Evolutionary conservation across 2,329 filamentous ascomycete species (phyloP).

Genomic region (Aspergillus arachidicola): DNA sequence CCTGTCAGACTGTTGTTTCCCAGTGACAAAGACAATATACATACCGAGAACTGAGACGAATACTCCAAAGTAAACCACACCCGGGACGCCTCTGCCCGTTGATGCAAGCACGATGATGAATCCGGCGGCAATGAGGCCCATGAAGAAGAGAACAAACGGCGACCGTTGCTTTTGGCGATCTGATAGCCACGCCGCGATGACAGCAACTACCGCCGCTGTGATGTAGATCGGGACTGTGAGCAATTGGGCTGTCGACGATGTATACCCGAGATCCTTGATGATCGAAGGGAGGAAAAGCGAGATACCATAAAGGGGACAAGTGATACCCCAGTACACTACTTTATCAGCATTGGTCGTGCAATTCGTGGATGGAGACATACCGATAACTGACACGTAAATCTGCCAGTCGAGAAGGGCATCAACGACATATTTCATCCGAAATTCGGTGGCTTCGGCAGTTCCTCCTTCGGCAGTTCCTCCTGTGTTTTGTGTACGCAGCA

Average conservation of each 20-base stretch:
- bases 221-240: conserved; percentile 47
- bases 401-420: conserved; percentile 47
- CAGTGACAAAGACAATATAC: conserved; percentile 6
- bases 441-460: conserved; percentile 34
- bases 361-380: conserved; percentile 23
- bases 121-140: conserved; percentile 58
- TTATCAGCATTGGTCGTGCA: conserved; percentile 6
- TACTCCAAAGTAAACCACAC: conserved; percentile 51
- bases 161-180: conserved; percentile 56
- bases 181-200: conserved; percentile 57
- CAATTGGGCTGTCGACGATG: conserved; percentile 42
- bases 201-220: conserved; percentile 40
- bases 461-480: conserved; percentile 30
- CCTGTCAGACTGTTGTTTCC: neutral
- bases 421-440: conserved; percentile 43
- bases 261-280: conserved; percentile 45
- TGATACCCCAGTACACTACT: conserved; percentile 46
- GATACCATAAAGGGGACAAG: conserved; percentile 46
- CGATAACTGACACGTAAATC: conserved; percentile 42
- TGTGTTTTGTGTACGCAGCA: conserved; percentile 40
- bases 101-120: conserved; percentile 55
- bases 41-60: conserved; percentile 50
- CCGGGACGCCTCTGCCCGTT: conserved; percentile 37
- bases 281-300: conserved; percentile 46
- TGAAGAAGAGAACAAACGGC: conserved; percentile 60